phyloP scores from a whole-genome alignment of 2,329 filamentous ascomycete genomes.

The Apiospora sp. region DNA sequence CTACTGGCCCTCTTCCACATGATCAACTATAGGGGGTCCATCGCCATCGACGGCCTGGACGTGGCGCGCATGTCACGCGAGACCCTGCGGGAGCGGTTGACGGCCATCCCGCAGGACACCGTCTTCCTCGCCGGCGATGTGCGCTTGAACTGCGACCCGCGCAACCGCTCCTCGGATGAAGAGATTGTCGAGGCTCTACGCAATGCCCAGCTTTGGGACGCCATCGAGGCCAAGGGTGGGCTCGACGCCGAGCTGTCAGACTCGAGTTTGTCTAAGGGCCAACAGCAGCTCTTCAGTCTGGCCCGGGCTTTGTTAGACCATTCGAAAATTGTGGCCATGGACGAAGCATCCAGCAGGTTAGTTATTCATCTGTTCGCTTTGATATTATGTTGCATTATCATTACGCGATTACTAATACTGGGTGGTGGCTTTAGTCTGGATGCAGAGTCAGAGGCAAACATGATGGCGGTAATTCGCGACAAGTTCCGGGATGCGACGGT shows the following conservation, averaged over 20 bases:
- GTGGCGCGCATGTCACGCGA: conserved; percentile 20
- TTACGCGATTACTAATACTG: not conserved
- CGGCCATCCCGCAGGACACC: conserved; percentile 23
- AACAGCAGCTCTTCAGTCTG: conserved; percentile 23
- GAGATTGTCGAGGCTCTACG: conserved; percentile 1
- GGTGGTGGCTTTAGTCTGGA: not conserved
- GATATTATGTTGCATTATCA: too few relatives aligned
- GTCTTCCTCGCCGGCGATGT: conserved; percentile 19
- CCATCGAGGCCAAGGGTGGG: conserved; percentile 12
- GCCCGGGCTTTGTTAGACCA: conserved; percentile 4
- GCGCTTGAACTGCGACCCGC: conserved; percentile 23
- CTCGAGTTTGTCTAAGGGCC: conserved; percentile 18
- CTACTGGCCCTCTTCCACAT: conserved; percentile 21
- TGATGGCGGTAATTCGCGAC: conserved; percentile 24
- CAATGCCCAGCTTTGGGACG: conserved; percentile 22
- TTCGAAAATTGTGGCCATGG: conserved; percentile 16
- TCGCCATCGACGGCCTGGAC: conserved; percentile 24
- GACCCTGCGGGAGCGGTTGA: conserved; percentile 9
- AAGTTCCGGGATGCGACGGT: conserved; percentile 22
- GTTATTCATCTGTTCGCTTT: not conserved
- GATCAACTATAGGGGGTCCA: conserved; percentile 23
- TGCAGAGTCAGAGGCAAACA: conserved; percentile 19
- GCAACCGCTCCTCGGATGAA: not conserved
- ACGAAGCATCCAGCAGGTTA: conserved; percentile 26
- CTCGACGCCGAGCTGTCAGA: not conserved